Percentiles rank a stretch among this genome's conserved stretches.
Conservation (phyloP, 1,284 basidiomycete species). For the Macrocybe sp. region DNA sequence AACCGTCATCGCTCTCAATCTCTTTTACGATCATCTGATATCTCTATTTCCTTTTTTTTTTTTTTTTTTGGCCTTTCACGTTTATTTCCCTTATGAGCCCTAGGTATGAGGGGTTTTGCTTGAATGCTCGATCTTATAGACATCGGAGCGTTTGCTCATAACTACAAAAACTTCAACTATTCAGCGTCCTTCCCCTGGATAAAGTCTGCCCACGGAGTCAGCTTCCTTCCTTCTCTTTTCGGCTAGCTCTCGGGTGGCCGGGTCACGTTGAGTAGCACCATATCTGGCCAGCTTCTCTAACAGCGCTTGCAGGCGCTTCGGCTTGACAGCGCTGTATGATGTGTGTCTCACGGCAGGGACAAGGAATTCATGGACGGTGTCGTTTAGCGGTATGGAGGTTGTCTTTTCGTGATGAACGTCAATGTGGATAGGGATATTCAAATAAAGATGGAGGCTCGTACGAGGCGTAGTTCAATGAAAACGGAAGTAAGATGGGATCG, state of each 20-base stretch:
- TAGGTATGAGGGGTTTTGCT: constrained; percentile 11
- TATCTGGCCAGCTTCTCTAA: constrained; percentile 78
- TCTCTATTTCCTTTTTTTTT: constrained; percentile 22
- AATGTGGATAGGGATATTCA: constrained; percentile 9
- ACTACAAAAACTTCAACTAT: background rate
- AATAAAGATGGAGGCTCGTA: constrained; percentile 32
- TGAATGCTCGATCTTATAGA: constrained; percentile 30
- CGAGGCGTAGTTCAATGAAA: constrained; percentile 79
- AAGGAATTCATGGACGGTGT: constrained; percentile 77
- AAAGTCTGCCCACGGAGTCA: constrained; percentile 67
- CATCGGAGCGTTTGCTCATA: constrained; percentile 21
- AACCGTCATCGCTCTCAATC: constrained; percentile 34
- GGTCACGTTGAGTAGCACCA: constrained; percentile 58
- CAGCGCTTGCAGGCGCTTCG: constrained; percentile 70
- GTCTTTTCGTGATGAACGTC: constrained; percentile 45
- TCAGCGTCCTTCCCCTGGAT: constrained; percentile 59
- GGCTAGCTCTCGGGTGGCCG: constrained; percentile 51
- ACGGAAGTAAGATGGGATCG: constrained; percentile 67
- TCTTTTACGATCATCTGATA: constrained; percentile 22
- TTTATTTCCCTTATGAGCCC: constrained; percentile 15
- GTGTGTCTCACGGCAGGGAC: constrained; percentile 68
- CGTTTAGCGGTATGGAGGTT: constrained; percentile 68
- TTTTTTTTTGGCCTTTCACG: constrained; percentile 22
- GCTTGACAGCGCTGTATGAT: constrained; percentile 69
- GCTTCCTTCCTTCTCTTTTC: constrained; percentile 76